Conservation (phyloP, 345 rosid genomes). For the Reutealis trisperma region DNA sequence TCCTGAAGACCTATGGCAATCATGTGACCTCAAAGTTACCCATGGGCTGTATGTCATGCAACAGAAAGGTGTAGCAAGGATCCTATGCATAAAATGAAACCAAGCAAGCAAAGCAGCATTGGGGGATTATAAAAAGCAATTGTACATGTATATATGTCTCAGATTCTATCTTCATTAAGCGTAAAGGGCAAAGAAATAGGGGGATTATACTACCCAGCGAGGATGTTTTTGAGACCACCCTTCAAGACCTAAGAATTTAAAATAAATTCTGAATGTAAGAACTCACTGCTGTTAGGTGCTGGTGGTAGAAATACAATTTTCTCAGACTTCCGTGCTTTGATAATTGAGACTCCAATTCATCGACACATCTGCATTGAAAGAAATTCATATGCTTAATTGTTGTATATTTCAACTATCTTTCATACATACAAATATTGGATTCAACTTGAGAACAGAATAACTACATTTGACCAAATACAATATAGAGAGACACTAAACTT, state of each 20-base stretch:
- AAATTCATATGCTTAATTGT: conserved; percentile 2
- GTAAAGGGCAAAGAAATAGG: background rate
- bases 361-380: conserved; percentile 73
- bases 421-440: background rate
- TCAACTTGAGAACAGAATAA: background rate
- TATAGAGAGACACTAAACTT: background rate
- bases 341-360: conserved; percentile 87
- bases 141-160: background rate
- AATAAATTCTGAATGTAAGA: conserved; percentile 8
- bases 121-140: background rate
- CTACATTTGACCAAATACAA: background rate
- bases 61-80: background rate
- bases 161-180: background rate
- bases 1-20: conserved; percentile 77
- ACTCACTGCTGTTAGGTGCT: conserved; percentile 88
- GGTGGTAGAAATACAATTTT: conserved; percentile 90
- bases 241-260: background rate
- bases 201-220: background rate
- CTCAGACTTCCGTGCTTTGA: conserved; percentile 97
- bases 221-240: conserved; percentile 2
- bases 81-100: background rate
- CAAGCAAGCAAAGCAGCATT: background rate
- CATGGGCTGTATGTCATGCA: conserved; percentile 1
- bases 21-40: conserved; percentile 2
- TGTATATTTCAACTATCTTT: background rate